These are phyloP conservation scores for Psilocybe sp. DNA, from an alignment of 768 basidiomycete species.

Conservation along the genomic window DNA sequence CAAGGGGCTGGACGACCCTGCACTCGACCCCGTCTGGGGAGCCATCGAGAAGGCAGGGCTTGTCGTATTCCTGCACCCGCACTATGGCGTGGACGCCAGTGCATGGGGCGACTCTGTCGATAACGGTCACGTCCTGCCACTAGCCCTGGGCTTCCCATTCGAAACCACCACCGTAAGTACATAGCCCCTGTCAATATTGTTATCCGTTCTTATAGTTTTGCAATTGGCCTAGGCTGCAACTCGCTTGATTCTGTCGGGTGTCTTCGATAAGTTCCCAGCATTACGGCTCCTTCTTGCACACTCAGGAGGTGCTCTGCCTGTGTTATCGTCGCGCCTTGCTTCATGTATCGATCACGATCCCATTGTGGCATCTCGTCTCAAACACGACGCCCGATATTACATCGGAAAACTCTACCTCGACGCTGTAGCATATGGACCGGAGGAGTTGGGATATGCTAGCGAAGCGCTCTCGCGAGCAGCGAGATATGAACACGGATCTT, in stretches of 20 bases:
- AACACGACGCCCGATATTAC: constrained; percentile 83
- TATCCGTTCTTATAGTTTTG: background rate
- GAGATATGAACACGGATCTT: constrained; percentile 37
- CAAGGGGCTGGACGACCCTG: constrained; percentile 75
- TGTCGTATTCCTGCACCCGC: constrained; percentile 82
- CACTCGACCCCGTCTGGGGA: constrained; percentile 79
- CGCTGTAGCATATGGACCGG: constrained; percentile 86
- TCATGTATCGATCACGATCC: constrained; percentile 88
- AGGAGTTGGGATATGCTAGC: constrained; percentile 78
- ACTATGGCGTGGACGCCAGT: constrained; percentile 76
- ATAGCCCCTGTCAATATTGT: background rate
- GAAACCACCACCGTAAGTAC: constrained; percentile 80
- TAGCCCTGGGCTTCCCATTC: constrained; percentile 87
- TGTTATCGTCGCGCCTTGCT: constrained; percentile 79
- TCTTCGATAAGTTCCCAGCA: constrained; percentile 73
- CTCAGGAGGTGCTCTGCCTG: constrained; percentile 82
- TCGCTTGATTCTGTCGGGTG: constrained; percentile 77
- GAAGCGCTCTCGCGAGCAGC: constrained; percentile 63
- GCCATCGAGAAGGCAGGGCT: constrained; percentile 67
- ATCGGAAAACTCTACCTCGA: constrained; percentile 79
- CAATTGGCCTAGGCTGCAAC: constrained; percentile 53
- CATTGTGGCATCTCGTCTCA: constrained; percentile 65
- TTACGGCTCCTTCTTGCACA: constrained; percentile 83
- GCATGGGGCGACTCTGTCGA: constrained; percentile 67
- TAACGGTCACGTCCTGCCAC: constrained; percentile 86